Evolutionary conservation across 108 stramenopile species (phyloP), one percentile per base, ranked within the genome.

Genomic region (Pseudonitzschia multiseries): DNA sequence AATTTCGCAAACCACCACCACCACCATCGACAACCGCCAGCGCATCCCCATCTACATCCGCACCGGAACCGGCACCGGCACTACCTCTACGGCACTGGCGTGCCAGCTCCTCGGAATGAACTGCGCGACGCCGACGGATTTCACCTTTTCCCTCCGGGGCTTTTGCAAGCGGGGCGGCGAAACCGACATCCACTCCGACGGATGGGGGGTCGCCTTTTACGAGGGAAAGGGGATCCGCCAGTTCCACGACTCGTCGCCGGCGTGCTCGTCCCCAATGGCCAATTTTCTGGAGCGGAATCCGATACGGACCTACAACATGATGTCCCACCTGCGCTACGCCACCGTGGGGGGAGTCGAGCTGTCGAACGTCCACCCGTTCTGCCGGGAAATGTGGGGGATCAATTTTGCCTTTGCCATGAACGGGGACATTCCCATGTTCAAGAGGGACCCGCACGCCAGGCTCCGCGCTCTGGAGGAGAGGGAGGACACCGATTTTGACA

Each of bases 341-440:
- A 97, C 96, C 0, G 85, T 87, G 33, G 96, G 96, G 0, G 70
- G 32, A 14, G 91, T 92, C 12, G 60, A 57, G 20, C 64, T 96
- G 60, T 91, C 92, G 65, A 97, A 97, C 78, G 96, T 97, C 12
- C 96, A 97, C 80, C 96, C 96, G 0, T 97, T 96, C 77, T 71
- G 81, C 24, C 74, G 96, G 52, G 94, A 95, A 81, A 75, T 93
- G 81, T 88, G 88, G 89, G 92, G 92, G 0, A 94, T 93, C 59
- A 78, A 86, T 33, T 91, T 84, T 84, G 74, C 79, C 17, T 97
- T 96, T 82, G 89, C 90, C 27, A 93, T 96, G 81, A 97, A 96
- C 70, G 95, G 95, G n/a, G 93, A 97, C 17, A 86, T 95, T 52
- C 92, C 96, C 3, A 86, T 83, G 53, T 93, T 84, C 50, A 77